Evolutionary conservation across 345 rosid species (phyloP).

Genomic region (Erysimum cheiranthoides): DNA sequence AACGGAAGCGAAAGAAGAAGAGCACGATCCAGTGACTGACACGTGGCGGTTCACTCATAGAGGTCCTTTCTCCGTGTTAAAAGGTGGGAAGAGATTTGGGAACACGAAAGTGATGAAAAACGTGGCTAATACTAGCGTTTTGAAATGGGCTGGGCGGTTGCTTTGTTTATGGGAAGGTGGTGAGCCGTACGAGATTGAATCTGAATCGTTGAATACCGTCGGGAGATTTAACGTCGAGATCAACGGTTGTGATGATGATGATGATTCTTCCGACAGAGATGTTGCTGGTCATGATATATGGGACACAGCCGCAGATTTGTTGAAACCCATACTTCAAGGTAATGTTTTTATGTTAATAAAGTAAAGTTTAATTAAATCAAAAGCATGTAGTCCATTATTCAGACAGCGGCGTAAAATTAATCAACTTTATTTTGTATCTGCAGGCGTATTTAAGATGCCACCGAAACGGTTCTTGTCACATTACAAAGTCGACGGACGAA

Average conservation of each 20-base stretch:
- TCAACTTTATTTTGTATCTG: not conserved
- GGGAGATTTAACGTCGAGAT: conserved; percentile 56
- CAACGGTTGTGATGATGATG: conserved; percentile 47
- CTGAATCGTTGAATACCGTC: conserved; percentile 70
- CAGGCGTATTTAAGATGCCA: conserved; percentile 90
- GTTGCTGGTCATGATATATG: conserved; percentile 43
- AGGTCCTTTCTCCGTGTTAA: conserved; percentile 87
- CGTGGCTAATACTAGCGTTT: conserved; percentile 87
- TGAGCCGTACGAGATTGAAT: conserved; percentile 79
- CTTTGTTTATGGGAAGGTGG: conserved; percentile 98
- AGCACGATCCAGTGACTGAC: conserved; percentile 69
- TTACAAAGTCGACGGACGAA: conserved; percentile 67
- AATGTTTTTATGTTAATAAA: conserved; percentile 25
- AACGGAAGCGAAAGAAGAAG: conserved; percentile 87
- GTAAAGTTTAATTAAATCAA: conserved; percentile 24
- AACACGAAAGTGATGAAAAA: conserved; percentile 94
- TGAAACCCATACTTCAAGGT: conserved; percentile 82
- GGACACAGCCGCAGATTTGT: conserved; percentile 67
- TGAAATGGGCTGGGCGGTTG: conserved; percentile 77
- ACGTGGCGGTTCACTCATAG: conserved; percentile 82
- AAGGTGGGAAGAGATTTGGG: conserved; percentile 71
- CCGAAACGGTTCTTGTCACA: conserved; percentile 89
- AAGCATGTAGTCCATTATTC: conserved; percentile 42
- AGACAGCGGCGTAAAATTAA: conserved; percentile 33
- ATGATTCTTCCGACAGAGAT: conserved; percentile 21